Evolutionary conservation across 2,329 filamentous ascomycete species (phyloP), one percentile per base, ranked within the genome.

Genomic region (Hypoxylon sp.): DNA sequence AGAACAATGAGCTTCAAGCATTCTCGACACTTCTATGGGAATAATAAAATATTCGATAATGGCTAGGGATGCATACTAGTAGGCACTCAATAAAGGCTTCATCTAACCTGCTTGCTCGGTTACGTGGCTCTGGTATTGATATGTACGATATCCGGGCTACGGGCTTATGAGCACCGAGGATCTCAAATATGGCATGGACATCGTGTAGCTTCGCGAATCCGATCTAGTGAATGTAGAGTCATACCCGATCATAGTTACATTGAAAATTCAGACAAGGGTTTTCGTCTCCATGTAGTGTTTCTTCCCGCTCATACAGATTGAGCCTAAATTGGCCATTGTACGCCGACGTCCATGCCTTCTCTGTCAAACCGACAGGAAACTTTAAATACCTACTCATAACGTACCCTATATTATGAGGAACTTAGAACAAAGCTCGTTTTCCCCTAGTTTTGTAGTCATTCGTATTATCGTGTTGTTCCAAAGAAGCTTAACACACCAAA

Each of bases 311-410:
- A 2, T 51, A 32, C 51, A 53, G 27, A 69, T 69, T 69, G 60
- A 69, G 67, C 54, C 67, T 67, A 48, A 69, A 69, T 37, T 24
- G 54, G 11, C 6, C 21, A 52, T 47, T 47, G 47, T 27, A 15
- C 11, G 44, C 24, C 13, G 55, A 17, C 8, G 11, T 39, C 10
- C 48, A 48, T 13, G 11, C 32, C 39, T 37, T 37, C 3, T 52
- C 15, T 47, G 35, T 32, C n/a, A 19, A 35, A 31, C 39, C 7
- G 27, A 53, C 39, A 5, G 17, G 19, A 8, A 8, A 35, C 8
- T 48, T 42, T 47, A 59, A 48, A 59, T 53, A 42, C n/a, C 4
- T 53, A 42, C n/a, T 10, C 4, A 19, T 24, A 48, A 8, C 24
- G 7, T 2, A 24, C n/a, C 15, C 6, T 6, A 7, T 8, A 27